Evolutionary conservation across 2,329 filamentous ascomycete species (phyloP).

Genomic region (Didymella glomerata): DNA sequence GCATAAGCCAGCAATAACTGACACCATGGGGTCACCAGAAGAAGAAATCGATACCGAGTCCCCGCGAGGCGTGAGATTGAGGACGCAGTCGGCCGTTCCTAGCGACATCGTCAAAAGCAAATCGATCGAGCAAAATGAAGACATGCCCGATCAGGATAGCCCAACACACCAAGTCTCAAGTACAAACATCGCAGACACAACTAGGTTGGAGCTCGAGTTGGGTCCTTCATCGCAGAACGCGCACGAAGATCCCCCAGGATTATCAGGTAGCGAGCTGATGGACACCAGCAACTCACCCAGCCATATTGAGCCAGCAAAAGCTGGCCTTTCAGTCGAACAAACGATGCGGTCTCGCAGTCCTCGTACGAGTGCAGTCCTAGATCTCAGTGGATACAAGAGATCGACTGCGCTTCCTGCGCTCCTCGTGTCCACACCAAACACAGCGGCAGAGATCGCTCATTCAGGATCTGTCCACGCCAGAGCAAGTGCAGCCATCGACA

Average conservation of each 20-base stretch:
- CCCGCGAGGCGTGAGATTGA: background rate
- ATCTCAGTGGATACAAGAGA: background rate
- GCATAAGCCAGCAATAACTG: background rate
- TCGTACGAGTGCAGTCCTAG: background rate
- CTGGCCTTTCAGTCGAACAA: background rate
- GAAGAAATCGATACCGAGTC: background rate
- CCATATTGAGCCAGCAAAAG: background rate
- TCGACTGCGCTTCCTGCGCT: background rate
- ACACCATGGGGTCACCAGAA: background rate
- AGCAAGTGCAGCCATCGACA: background rate
- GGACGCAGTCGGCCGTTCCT: background rate
- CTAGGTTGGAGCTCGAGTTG: background rate
- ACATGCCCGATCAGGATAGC: no score
- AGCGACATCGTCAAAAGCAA: background rate
- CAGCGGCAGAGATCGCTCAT: background rate
- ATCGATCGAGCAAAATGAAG: background rate
- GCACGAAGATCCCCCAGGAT: background rate
- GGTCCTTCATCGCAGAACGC: background rate
- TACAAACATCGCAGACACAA: background rate
- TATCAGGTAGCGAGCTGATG: background rate
- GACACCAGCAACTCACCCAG: background rate
- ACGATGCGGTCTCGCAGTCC: background rate
- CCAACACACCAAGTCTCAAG: no score
- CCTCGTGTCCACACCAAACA: background rate
- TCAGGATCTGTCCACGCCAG: background rate